Evolutionary conservation across 2,329 filamentous ascomycete species (phyloP), one percentile per base, ranked within the genome.

Genomic region (Periglandula ipomoeae): DNA sequence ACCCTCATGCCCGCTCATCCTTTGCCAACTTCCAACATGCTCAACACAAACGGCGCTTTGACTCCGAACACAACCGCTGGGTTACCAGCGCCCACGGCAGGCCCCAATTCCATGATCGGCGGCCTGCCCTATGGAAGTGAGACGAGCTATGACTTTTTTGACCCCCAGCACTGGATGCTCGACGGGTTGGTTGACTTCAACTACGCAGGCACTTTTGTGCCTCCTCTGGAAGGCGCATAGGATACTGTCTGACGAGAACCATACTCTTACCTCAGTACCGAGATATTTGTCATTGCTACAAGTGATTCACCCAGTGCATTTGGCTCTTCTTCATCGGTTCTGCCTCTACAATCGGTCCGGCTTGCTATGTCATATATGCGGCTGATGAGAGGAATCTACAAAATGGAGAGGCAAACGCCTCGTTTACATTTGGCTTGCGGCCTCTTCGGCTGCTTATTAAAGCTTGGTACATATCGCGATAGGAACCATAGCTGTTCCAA

Each of bases 91-190:
- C 55, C 62, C 3, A 57, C 64, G 11, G 58, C 65, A 4, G 67
- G 65, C 23, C 64, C 71, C 19, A 72, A 69, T 55, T 70, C 67
- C 58, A 70, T 79, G 60, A 68, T 79, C 46, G 65, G 66, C 23
- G 69, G 70, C 26, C 68, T 70, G 26, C 65, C 79, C 53, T 74
- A 75, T 56, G 84, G 87, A 53, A 75, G 78, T 55, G 78, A 86
- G 48, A 78, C 80, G 9, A 85, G 82, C 58, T 89, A 89, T 64
- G 87, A 95, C 64, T 88, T 94, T 53, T 95, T 95, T 61, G 89
- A 95, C 66, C 88, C 90, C 1, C 76, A 95, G 59, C 88, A 91
- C 64, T 96, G 90, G 90, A 89, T 95, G 73, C 72, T 96, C 52
- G 90, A 96, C 64, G 87, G 87, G 13, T 73, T 91, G 30, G 74